phyloP scores from a whole-genome alignment of 805 yeast genomes.

The Ogataea haglerorum region DNA sequence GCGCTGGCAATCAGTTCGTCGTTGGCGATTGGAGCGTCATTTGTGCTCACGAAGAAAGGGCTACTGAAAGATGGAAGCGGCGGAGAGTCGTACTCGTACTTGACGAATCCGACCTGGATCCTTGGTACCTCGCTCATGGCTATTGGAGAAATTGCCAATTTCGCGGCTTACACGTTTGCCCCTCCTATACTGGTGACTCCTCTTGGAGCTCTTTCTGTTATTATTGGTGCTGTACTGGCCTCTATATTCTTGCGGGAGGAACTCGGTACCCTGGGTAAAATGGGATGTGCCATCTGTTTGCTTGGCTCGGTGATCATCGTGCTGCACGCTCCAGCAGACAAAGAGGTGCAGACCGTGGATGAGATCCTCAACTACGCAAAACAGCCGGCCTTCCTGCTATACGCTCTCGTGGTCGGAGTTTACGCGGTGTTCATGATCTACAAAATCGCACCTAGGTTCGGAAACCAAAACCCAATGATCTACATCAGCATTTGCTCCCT shows the following conservation, averaged over 20 bases:
- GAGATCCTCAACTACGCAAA: slow-evolving; percentile 80
- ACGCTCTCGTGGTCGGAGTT: slow-evolving; percentile 56
- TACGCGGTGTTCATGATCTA: slow-evolving; percentile 79
- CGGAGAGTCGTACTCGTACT: slow-evolving; percentile 74
- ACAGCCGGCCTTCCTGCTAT: slow-evolving; percentile 70
- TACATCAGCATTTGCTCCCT: slow-evolving; percentile 86
- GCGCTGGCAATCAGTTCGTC: slow-evolving; percentile 86
- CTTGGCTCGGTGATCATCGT: slow-evolving; percentile 86
- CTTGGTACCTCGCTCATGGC: slow-evolving; percentile 91
- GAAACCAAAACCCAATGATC: slow-evolving; percentile 79
- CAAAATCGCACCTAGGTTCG: slow-evolving; percentile 77
- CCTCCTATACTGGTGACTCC: slow-evolving; percentile 93
- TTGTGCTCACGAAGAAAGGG: slow-evolving; percentile 86
- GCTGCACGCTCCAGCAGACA: slow-evolving; percentile 92
- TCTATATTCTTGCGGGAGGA: slow-evolving; percentile 82
- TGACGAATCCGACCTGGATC: slow-evolving; percentile 90
- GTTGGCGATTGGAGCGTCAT: slow-evolving; percentile 85
- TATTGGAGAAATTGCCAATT: slow-evolving; percentile 85
- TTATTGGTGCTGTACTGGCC: slow-evolving; percentile 89
- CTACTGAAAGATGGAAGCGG: slow-evolving; percentile 61
- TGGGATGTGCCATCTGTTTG: slow-evolving; percentile 90
- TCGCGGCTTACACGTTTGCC: slow-evolving; percentile 93
- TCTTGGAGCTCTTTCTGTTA: slow-evolving; percentile 83
- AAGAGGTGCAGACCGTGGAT: slow-evolving; percentile 82
- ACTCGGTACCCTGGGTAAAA: slow-evolving; percentile 79